Percentiles rank a stretch among this genome's conserved stretches.
These are phyloP conservation scores for Gossypium davidsonii DNA, from an alignment of 441 rosid genomes.

Conservation along the genomic window DNA sequence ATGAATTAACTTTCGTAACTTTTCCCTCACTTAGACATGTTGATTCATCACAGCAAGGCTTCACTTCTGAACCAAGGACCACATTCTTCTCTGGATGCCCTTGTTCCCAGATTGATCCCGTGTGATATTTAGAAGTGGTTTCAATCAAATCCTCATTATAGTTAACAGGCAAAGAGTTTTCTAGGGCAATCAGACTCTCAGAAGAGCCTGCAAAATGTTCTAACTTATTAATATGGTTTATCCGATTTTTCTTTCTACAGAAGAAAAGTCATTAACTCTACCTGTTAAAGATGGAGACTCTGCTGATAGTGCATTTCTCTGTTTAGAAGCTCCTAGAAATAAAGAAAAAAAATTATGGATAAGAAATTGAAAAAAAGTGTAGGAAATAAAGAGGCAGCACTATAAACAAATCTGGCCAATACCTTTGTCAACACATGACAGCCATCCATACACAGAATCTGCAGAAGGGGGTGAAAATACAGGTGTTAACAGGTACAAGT, in stretches of 20 bases:
- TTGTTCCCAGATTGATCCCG: slow-evolving; percentile 25
- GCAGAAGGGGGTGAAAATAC: slow-evolving; percentile 64
- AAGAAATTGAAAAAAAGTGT: background rate
- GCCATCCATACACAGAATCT: slow-evolving; percentile 58
- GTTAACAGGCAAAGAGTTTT: slow-evolving; percentile 28
- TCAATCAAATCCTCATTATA: slow-evolving; percentile 23
- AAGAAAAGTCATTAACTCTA: slow-evolving; percentile 20
- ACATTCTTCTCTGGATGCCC: slow-evolving; percentile 24
- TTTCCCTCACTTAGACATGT: slow-evolving; percentile 35
- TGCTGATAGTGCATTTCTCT: slow-evolving; percentile 15
- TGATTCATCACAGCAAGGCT: slow-evolving; percentile 18
- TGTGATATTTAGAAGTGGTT: slow-evolving; percentile 26
- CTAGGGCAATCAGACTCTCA: slow-evolving; percentile 27
- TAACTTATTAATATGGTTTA: slow-evolving; percentile 10
- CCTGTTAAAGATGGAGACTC: slow-evolving; percentile 31
- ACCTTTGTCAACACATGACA: slow-evolving; percentile 45
- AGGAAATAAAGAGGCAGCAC: slow-evolving; percentile 13
- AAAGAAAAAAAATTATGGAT: slow-evolving; percentile 16
- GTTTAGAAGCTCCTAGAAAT: slow-evolving; percentile 32
- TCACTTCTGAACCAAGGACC: slow-evolving; percentile 27
- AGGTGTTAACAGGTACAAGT: slow-evolving; percentile 62
- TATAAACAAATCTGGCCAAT: slow-evolving; percentile 18
- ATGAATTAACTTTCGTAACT: slow-evolving; percentile 22
- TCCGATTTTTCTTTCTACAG: slow-evolving; percentile 3
- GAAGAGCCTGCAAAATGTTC: slow-evolving; percentile 33